A percentile compares a stretch with the other conserved stretches of the same genome.
Conservation (phyloP, 192 early-diverging fungal genomes). For the Umbelopsis ramanniana region DNA sequence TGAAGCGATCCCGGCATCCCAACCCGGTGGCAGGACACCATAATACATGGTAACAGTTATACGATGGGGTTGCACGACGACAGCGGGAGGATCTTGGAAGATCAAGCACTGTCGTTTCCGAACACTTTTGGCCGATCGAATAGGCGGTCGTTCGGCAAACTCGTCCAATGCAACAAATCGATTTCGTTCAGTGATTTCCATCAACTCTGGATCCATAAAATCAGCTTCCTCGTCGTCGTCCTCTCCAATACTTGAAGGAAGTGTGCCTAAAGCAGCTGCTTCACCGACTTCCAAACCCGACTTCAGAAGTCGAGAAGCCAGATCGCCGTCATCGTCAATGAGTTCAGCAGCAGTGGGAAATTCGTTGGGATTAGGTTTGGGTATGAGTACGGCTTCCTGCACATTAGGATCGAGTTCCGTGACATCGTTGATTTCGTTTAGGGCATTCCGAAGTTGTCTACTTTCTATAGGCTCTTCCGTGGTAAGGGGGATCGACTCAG, state of each 20-base stretch:
- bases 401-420: slow-evolving; percentile 21
- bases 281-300: background rate
- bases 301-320: background rate
- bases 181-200: slow-evolving; percentile 34
- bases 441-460: slow-evolving; percentile 12
- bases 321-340: background rate
- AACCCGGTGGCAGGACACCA: slow-evolving; percentile 14
- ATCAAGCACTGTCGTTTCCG: slow-evolving; percentile 23
- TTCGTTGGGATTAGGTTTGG: slow-evolving; percentile 17
- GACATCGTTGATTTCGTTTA: slow-evolving; percentile 7
- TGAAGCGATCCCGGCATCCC: background rate
- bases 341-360: slow-evolving; percentile 13
- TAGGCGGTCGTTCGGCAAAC: background rate
- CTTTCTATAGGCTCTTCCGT: slow-evolving; percentile 37
- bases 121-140: slow-evolving; percentile 15
- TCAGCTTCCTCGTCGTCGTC: slow-evolving; percentile 23
- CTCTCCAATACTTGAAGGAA: background rate
- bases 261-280: background rate
- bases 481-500: slow-evolving; percentile 29
- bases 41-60: slow-evolving; percentile 23
- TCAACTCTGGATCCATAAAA: slow-evolving; percentile 14
- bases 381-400: background rate
- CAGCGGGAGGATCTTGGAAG: slow-evolving; percentile 24
- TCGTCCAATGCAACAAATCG: slow-evolving; percentile 28
- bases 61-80: slow-evolving; percentile 19